phyloP scores from a whole-genome alignment of 108 stramenopile species.

The Skeletonema potamos region DNA sequence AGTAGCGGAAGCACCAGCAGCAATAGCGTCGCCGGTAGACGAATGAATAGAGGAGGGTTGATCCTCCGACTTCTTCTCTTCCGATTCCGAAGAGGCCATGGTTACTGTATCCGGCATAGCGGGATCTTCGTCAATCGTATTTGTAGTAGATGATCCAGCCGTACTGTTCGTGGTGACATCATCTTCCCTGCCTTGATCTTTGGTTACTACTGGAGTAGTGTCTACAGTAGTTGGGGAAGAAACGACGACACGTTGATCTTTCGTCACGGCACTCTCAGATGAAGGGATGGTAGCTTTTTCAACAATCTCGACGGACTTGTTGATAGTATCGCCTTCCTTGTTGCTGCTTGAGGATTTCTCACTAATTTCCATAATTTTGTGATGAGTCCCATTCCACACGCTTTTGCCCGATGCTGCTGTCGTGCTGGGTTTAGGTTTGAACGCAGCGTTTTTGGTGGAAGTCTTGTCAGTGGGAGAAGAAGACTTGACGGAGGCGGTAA shows the following conservation, averaged over 20 bases:
- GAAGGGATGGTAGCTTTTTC: not conserved
- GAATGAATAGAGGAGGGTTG: conserved; percentile 2
- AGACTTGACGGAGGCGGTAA: not conserved
- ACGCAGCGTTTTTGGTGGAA: not conserved
- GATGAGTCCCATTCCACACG: conserved; percentile 41
- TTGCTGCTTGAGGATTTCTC: not conserved
- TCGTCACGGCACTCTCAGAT: not conserved
- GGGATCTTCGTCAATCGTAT: conserved; percentile 21
- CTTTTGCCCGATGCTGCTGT: conserved; percentile 1
- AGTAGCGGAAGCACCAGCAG: not conserved
- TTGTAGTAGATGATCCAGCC: conserved; percentile 35
- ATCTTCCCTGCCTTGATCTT: conserved; percentile 14
- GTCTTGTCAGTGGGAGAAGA: conserved; percentile 3
- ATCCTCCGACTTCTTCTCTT: not conserved
- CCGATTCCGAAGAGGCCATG: not conserved
- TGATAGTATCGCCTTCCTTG: not conserved
- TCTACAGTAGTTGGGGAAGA: not conserved
- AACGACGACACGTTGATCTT: not conserved
- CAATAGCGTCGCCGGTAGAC: conserved; percentile 1
- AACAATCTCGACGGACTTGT: not conserved
- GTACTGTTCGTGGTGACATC: conserved; percentile 35
- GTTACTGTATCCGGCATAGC: not conserved
- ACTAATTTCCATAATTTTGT: conserved; percentile 25
- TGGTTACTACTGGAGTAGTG: not conserved
- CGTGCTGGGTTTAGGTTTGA: not conserved